Conservation (phyloP, 2,329 filamentous ascomycete species). For the Ilyonectria mors-panacis region DNA sequence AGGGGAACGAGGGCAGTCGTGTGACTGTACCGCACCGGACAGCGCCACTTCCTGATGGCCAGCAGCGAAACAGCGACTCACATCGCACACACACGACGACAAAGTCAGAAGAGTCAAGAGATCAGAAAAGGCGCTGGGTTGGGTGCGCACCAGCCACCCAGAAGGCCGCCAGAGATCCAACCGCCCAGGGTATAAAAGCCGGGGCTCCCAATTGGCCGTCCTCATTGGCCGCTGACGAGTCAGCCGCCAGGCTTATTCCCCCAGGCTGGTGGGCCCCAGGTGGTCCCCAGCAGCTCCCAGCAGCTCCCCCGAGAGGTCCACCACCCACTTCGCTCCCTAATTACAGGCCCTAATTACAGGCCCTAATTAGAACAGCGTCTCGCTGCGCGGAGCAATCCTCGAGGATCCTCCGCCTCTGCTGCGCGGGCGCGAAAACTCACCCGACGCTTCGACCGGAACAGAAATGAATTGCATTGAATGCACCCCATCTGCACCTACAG, state of each 20-base stretch:
- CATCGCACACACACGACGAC: neutral
- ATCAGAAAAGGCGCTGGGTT: neutral
- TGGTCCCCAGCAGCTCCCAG: neutral
- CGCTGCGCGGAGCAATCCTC: neutral
- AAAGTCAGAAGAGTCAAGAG: neutral
- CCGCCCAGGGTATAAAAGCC: slow-evolving; percentile 14
- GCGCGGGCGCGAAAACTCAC: neutral
- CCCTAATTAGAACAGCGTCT: neutral
- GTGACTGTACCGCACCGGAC: slow-evolving; percentile 1
- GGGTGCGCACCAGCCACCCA: slow-evolving; percentile 8
- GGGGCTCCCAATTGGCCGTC: slow-evolving; percentile 25
- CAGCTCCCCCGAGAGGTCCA: slow-evolving; percentile 7
- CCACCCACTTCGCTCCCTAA: slow-evolving; percentile 7
- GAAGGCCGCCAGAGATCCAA: slow-evolving; percentile 6
- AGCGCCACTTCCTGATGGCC: slow-evolving; percentile 2
- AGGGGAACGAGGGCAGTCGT: slow-evolving; percentile 4
- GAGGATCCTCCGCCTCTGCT: neutral
- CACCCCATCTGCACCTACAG: neutral
- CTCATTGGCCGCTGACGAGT: slow-evolving; percentile 27
- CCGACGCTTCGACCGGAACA: neutral
- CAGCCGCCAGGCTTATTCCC: slow-evolving; percentile 17
- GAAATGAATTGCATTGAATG: neutral
- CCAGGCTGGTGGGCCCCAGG: slow-evolving; percentile 9
- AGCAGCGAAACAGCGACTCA: neutral
- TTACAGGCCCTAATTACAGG: neutral